A percentile compares a stretch with the other conserved stretches of the same genome.
phyloP scores from a whole-genome alignment of 139 green algal species.

The Micractinium conductrix region DNA sequence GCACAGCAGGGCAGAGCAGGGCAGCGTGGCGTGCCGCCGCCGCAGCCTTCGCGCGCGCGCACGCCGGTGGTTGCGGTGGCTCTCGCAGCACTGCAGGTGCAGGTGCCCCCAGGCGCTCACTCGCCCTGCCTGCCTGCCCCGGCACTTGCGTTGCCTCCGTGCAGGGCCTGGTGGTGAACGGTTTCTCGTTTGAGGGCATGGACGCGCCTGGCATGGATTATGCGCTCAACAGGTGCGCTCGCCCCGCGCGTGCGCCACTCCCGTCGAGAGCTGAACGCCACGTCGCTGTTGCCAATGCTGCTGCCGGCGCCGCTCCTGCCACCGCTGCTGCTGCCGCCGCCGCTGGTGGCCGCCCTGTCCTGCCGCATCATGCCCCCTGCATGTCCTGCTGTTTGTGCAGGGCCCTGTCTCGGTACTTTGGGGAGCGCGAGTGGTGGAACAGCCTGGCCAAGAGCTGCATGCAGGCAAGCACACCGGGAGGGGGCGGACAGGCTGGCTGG shows the following conservation, averaged over 20 bases:
- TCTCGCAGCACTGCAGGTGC: too few species aligned
- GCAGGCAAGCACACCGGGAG: slow-evolving; percentile 27
- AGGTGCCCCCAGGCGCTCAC: too few species aligned
- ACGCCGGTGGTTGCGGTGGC: too few species aligned
- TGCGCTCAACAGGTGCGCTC: slow-evolving; percentile 82
- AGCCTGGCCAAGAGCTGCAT: slow-evolving; percentile 69
- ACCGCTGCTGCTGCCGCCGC: not conserved
- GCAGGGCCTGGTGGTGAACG: slow-evolving; percentile 85
- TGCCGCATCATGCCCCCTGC: too few species aligned
- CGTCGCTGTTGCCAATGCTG: not conserved
- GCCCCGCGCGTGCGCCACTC: too few species aligned
- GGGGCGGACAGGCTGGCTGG: not conserved
- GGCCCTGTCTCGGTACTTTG: slow-evolving; percentile 83
- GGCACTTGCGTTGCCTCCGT: too few species aligned
- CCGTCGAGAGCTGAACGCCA: too few species aligned
- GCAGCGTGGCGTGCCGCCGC: too few species aligned
- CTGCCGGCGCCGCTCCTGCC: not conserved
- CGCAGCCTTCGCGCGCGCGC: too few species aligned
- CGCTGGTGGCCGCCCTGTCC: not conserved
- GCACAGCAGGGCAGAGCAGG: too few species aligned
- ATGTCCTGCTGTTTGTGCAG: too few species aligned
- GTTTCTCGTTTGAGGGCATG: slow-evolving; percentile 86
- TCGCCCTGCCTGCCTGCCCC: too few species aligned
- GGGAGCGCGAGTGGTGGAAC: slow-evolving; percentile 75
- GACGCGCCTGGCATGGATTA: slow-evolving; percentile 92